A percentile compares a stretch with the other conserved stretches of the same genome.
phyloP scores from a whole-genome alignment of 257 asterid genomes.

The Henckelia pumila region DNA sequence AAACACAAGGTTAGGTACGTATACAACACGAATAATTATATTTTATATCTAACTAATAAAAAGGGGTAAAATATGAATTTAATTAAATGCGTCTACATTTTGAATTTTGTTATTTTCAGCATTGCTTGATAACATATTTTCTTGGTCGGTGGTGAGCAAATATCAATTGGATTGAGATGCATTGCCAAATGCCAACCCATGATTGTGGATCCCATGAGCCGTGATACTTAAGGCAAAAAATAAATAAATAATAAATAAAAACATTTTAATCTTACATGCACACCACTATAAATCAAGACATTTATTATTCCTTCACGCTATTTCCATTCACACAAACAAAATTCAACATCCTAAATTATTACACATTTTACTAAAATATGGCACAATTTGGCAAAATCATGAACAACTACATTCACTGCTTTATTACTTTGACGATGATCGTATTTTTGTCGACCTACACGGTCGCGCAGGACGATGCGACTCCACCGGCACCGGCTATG shows the following conservation, averaged over 20 bases:
- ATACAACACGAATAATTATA: too few relatives aligned
- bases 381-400: background rate
- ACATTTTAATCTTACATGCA: background rate
- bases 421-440: too few relatives aligned
- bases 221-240: too few relatives aligned
- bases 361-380: background rate
- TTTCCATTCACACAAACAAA: background rate
- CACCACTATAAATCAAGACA: background rate
- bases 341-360: background rate
- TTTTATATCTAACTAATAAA: too few relatives aligned
- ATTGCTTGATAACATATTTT: background rate
- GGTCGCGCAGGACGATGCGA: background rate
- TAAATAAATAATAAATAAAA: too few relatives aligned
- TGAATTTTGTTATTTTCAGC: too few relatives aligned
- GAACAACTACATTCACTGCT: background rate
- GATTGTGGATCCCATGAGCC: background rate
- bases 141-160: background rate
- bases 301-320: background rate
- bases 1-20: too few relatives aligned
- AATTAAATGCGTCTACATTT: too few relatives aligned
- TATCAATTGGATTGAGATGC: background rate
- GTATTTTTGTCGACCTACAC: background rate
- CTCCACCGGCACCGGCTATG: background rate
- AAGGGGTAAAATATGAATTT: too few relatives aligned
- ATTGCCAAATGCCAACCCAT: background rate